Base-by-base conservation (phyloP, 2,329 filamentous ascomycete genomes). In the Colletotrichum sp. region DNA sequence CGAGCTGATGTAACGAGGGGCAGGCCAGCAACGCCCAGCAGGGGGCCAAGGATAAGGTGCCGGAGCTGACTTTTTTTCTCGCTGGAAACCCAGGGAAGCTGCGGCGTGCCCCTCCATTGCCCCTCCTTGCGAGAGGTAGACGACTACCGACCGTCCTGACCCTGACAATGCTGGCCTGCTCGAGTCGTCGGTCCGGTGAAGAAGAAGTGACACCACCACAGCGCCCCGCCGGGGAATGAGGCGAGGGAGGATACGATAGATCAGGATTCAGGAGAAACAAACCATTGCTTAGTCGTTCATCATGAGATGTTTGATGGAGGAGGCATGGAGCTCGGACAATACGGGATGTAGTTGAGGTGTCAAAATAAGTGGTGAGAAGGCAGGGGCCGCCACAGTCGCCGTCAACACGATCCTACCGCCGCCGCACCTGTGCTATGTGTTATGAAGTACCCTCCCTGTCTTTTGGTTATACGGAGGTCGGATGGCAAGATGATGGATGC, bases 1-100 rank as follows among this genome's bases (percentile, higher is more conserved):
- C 36, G 67, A 67, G 61, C 61, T 74, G 72, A 74, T 74, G 72
- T 74, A 74, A 74, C 72, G 72, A 74, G 72, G 72, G 72, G 72
- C 72, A 74, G 48, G 67, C 67, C 72, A 74, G 71, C 66, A 74
- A 21, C 43, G 55, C 18, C 24, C 24, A 57, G 21, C 58, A 71
- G 67, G 61, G 69, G 72, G 64, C 72, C 60, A 74, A 61, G 72
- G 72, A 74, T 71, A 67, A 71, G 72, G 67, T 71, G 61, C 61
- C 36, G 72, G 58, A 74, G 72, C 72, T 74, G 67, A 74, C 72
- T 74, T 71, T 74, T 74, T 70, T 66, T 64, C 61, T 66, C 72
- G 72, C 61, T 74, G 60, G 61, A 71, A 71, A 71, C 28, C 48
- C 61, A 65, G 52, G 60, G 67, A 67, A 74, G 72, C 67, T 74